These are phyloP conservation scores for Harringtonia aguacate DNA, from an alignment of 2,329 filamentous ascomycete genomes.

Conservation along the genomic window DNA sequence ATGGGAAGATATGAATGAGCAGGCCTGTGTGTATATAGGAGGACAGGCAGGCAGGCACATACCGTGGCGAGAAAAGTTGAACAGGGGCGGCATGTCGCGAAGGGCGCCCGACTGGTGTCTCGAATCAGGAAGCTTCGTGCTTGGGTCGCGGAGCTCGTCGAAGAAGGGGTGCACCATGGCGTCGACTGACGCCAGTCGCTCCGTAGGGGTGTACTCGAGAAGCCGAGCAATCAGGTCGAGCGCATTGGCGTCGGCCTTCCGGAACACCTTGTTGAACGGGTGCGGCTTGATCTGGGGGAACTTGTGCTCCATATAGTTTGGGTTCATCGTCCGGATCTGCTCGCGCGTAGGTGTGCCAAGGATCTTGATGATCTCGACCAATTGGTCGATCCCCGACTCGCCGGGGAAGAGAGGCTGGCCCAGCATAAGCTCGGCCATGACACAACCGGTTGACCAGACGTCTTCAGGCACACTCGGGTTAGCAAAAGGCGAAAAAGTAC, in stretches of 20 bases:
- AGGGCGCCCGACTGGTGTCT: conserved; percentile 72
- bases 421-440: conserved; percentile 99
- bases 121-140: conserved; percentile 84
- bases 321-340: conserved; percentile 99
- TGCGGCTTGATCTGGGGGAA: conserved; percentile 99
- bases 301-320: conserved; percentile 99
- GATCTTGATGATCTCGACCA: conserved; percentile 99
- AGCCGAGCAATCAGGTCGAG: conserved; percentile 91
- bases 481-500: background rate
- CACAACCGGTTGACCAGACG: conserved; percentile 98
- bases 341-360: conserved; percentile 92
- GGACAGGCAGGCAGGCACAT: conserved; percentile 25
- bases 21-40: background rate
- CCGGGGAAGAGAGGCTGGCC: conserved; percentile 96
- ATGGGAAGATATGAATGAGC: background rate
- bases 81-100: conserved; percentile 76
- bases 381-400: conserved; percentile 95
- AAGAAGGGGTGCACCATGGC: conserved; percentile 99
- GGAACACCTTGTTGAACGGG: conserved; percentile 98
- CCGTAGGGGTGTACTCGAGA: conserved; percentile 93
- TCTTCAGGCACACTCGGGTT: conserved; percentile 40
- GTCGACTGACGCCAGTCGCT: conserved; percentile 84
- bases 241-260: conserved; percentile 84
- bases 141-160: conserved; percentile 88
- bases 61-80: conserved; percentile 94